A percentile compares a stretch with the other conserved stretches of the same genome.
Conservation (phyloP, 495 filamentous ascomycete genomes). For the Cairneyella variabilis region DNA sequence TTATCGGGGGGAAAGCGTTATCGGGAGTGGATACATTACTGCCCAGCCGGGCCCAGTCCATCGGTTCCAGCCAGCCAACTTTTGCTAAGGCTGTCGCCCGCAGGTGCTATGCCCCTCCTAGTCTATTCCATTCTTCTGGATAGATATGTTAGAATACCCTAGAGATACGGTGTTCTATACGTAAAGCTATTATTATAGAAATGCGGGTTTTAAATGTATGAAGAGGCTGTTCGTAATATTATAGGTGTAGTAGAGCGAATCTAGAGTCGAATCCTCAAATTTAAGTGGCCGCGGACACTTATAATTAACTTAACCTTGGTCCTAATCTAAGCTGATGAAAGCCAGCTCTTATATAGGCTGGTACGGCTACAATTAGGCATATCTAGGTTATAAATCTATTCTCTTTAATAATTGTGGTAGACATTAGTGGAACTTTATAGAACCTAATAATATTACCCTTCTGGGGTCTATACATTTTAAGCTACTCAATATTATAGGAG, state of each 20-base stretch:
- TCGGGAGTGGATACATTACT: no score
- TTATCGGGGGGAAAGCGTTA: not conserved
- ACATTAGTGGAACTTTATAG: conserved; percentile 7
- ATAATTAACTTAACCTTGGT: not conserved
- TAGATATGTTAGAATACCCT: not conserved
- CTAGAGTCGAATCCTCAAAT: not conserved
- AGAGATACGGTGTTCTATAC: not conserved
- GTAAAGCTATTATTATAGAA: not conserved
- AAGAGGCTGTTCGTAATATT: not conserved
- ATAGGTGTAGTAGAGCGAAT: not conserved
- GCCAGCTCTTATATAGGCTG: not conserved
- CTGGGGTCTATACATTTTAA: not conserved
- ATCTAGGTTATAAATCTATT: not conserved
- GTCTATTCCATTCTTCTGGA: not conserved
- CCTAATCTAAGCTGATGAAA: not conserved
- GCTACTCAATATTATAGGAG: no score
- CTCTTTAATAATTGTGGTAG: not conserved
- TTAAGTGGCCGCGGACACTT: not conserved
- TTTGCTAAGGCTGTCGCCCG: no score
- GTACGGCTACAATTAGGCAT: not conserved
- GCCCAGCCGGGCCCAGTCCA: no score
- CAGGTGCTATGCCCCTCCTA: not conserved
- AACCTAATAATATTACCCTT: not conserved
- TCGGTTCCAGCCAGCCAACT: no score
- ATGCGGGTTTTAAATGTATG: not conserved